A percentile compares a stretch with the other conserved stretches of the same genome.
These are phyloP conservation scores for Phytophthora tentaculata DNA, from an alignment of 352 stramenopile genomes.

Conservation along the genomic window DNA sequence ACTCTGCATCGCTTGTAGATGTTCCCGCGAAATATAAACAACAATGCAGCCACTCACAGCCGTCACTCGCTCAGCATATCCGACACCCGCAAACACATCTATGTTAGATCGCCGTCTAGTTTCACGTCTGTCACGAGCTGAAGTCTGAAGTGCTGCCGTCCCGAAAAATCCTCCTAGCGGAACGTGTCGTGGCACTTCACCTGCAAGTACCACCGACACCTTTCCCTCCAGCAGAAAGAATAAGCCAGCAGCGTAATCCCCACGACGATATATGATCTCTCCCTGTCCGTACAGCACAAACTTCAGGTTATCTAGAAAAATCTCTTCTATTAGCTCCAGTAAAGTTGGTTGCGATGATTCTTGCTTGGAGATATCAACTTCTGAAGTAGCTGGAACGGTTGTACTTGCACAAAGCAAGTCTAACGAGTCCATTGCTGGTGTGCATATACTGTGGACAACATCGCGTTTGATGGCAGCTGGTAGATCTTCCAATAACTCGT, in stretches of 20 bases:
- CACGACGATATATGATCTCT: conserved; percentile 63
- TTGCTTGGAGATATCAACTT: not conserved
- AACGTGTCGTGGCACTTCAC: conserved; percentile 32
- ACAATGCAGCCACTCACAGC: conserved; percentile 65
- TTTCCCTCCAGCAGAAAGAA: conserved; percentile 65
- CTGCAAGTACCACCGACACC: conserved; percentile 38
- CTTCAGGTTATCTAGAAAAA: conserved; percentile 62
- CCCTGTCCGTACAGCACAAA: conserved; percentile 68
- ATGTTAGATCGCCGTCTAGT: conserved; percentile 20
- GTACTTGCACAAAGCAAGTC: conserved; percentile 38
- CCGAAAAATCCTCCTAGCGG: conserved; percentile 60
- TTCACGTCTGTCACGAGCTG: conserved; percentile 8
- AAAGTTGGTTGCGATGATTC: conserved; percentile 9
- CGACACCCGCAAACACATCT: conserved; percentile 6
- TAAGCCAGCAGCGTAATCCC: conserved; percentile 53
- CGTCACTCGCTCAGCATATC: conserved; percentile 49
- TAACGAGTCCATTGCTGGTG: conserved; percentile 52
- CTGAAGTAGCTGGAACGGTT: not conserved
- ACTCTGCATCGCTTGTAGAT: conserved; percentile 46
- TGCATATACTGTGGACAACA: conserved; percentile 65
- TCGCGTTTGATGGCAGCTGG: conserved; percentile 60
- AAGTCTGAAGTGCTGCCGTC: conserved; percentile 39
- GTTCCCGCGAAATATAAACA: conserved; percentile 52
- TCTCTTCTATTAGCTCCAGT: conserved; percentile 46
- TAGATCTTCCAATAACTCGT: conserved; percentile 61